phyloP scores from a whole-genome alignment of 176 grass and related monocot species.

The Phyllostachys edulis region DNA sequence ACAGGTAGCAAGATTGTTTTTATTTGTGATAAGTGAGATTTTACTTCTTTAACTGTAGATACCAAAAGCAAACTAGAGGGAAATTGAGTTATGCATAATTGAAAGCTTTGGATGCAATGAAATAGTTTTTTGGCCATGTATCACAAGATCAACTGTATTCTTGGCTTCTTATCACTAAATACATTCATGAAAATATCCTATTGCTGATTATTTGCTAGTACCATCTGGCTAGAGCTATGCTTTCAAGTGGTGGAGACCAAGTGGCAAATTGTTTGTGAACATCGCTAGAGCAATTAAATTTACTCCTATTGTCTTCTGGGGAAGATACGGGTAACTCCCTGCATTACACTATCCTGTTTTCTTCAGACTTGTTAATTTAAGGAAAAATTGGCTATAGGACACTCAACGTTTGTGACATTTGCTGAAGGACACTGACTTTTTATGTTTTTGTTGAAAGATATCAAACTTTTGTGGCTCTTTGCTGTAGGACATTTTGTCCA shows the following conservation, averaged over 20 bases:
- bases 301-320: constrained; percentile 79
- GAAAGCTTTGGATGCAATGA: background rate
- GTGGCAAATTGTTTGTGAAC: constrained; percentile 74
- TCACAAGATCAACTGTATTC: background rate
- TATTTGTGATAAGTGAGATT: background rate
- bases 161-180: background rate
- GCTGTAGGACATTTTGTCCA: too few species aligned
- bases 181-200: background rate
- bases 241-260: constrained; percentile 76
- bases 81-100: background rate
- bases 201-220: constrained; percentile 4
- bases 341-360: background rate
- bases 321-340: constrained; percentile 72
- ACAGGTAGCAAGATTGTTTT: constrained; percentile 52
- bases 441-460: too few species aligned
- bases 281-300: constrained; percentile 91
- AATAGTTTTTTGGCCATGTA: background rate
- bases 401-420: too few species aligned
- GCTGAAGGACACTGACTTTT: too few species aligned
- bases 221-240: constrained; percentile 40
- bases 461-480: too few species aligned
- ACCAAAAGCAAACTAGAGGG: background rate
- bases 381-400: background rate
- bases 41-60: background rate
- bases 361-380: constrained; percentile 14